Base-by-base conservation (phyloP, 768 basidiomycete genomes). In the Kondoa malvinella region DNA sequence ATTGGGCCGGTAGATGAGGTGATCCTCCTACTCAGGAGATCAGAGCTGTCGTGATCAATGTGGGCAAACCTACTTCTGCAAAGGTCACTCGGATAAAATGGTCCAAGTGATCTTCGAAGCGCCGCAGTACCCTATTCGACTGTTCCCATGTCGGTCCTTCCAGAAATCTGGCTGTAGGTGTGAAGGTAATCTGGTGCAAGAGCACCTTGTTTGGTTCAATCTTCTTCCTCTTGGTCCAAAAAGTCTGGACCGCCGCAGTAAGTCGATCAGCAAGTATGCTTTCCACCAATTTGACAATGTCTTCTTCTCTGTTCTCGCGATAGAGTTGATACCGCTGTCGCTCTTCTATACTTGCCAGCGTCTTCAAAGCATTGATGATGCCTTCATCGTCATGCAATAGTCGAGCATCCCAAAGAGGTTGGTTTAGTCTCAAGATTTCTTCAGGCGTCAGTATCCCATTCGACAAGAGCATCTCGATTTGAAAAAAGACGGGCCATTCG, bases 41-140 rank as follows among this genome's bases (percentile, higher is more conserved):
- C 31, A 34, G 27, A 17, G 30, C 15, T 8, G 33, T 25, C 17
- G 66, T 62, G 21, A 25, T 58, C 57, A 32, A 66, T 27, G 29
- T 14, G 26, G 33, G 56, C 32, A 65, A 65, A 33, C 58, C 64
- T 25, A 65, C 68, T 31, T 68, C 68, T 65, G 65, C 65, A 57
- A 68, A 68, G 2, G 68, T 65, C 1, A 68, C 68, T 14, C 68
- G 63, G 30, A 68, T 27, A 62, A 68, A 68, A 31, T 66, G 64
- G 33, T 68, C 68, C 26, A 65, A 62, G 27, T 68, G 65, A 32
- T 65, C 68, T 26, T 30, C 25, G 25, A 29, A 40, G 1, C 57
- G 65, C 63, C 68, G 27, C 4, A 68, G 64, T 1, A 65, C 64
- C 14, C 68, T 21, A 34, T 68, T 68, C n/a, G 68, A 68, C 40